These are phyloP conservation scores for Cercospora zeina DNA, from an alignment of 2,329 filamentous ascomycete genomes.

Conservation along the genomic window DNA sequence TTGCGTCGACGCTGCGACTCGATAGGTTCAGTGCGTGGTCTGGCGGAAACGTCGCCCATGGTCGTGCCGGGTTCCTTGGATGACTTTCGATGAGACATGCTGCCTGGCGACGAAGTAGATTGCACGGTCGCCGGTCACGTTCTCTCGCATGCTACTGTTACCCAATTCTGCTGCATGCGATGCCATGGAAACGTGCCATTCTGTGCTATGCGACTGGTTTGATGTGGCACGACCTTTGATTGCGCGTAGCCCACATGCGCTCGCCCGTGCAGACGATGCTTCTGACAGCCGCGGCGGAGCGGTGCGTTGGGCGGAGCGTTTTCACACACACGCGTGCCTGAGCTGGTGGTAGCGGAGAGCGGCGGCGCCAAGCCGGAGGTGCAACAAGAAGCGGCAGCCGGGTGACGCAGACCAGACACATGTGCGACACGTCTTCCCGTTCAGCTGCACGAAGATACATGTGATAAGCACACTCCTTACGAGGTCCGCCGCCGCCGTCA, in stretches of 20 bases:
- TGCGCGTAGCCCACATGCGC: not conserved
- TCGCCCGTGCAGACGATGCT: not conserved
- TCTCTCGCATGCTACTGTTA: constrained; percentile 5
- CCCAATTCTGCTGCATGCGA: constrained; percentile 2
- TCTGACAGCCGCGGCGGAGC: not conserved
- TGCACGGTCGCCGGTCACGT: not conserved
- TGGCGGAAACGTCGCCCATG: not conserved
- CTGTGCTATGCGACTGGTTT: not conserved
- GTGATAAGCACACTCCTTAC: too few relatives aligned
- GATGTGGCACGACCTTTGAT: not conserved
- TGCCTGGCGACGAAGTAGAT: constrained; percentile 1
- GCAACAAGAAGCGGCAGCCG: too few relatives aligned
- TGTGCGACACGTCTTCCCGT: not conserved
- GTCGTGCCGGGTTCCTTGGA: constrained; percentile 1
- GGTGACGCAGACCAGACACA: not conserved
- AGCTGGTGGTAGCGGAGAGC: not conserved
- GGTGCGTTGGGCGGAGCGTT: not conserved
- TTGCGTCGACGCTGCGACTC: constrained; percentile 31
- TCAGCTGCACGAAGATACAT: too few relatives aligned
- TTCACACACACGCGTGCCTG: too few relatives aligned
- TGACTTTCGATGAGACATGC: not conserved
- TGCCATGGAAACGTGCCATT: not conserved
- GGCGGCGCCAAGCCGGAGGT: too few relatives aligned
- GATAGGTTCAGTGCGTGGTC: constrained; percentile 33
- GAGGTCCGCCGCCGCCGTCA: not conserved